Evolutionary conservation across 257 asterid genomes (phyloP).

Genomic region (Gentiana dahurica): DNA sequence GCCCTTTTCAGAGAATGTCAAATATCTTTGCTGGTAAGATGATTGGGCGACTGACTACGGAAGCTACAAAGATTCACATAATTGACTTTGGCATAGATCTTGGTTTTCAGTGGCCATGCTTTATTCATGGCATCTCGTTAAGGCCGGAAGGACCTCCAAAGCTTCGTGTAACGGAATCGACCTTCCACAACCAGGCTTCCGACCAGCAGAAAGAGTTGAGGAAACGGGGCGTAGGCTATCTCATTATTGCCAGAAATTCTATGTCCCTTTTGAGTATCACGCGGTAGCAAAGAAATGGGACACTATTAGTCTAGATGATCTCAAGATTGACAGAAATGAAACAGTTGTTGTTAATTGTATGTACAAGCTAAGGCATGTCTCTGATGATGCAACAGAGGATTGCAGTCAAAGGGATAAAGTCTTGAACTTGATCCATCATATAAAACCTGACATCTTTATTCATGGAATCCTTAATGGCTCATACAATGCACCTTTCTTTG

Average conservation of each 20-base stretch:
- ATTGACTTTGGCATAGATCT: constrained; percentile 30
- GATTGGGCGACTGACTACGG: too few relatives aligned
- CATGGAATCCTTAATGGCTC: constrained; percentile 27
- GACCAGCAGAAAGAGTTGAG: constrained; percentile 20
- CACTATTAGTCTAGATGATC: constrained; percentile 17
- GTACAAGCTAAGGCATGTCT: constrained; percentile 22
- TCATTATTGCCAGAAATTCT: constrained; percentile 20
- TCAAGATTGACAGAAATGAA: constrained; percentile 18
- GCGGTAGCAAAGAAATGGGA: constrained; percentile 28
- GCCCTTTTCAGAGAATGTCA: constrained; percentile 28
- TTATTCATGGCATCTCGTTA: constrained; percentile 24
- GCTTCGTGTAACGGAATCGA: constrained; percentile 28
- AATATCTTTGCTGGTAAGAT: constrained; percentile 25
- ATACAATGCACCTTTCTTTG: constrained; percentile 19
- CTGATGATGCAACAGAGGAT: constrained; percentile 15
- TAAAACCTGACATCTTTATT: constrained; percentile 22
- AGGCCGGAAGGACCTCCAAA: constrained; percentile 30
- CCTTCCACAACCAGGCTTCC: constrained; percentile 26
- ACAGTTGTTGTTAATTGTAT: constrained; percentile 19
- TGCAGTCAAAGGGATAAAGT: constrained; percentile 20
- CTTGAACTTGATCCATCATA: constrained; percentile 20
- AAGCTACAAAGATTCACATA: constrained; percentile 14
- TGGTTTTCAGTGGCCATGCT: constrained; percentile 40
- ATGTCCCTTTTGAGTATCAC: constrained; percentile 24
- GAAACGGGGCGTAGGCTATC: constrained; percentile 20